Percentiles rank a stretch among this genome's conserved stretches.
Evolutionary conservation across 139 green algal genomes (phyloP).

Genomic region (Picochlorum sp.): DNA sequence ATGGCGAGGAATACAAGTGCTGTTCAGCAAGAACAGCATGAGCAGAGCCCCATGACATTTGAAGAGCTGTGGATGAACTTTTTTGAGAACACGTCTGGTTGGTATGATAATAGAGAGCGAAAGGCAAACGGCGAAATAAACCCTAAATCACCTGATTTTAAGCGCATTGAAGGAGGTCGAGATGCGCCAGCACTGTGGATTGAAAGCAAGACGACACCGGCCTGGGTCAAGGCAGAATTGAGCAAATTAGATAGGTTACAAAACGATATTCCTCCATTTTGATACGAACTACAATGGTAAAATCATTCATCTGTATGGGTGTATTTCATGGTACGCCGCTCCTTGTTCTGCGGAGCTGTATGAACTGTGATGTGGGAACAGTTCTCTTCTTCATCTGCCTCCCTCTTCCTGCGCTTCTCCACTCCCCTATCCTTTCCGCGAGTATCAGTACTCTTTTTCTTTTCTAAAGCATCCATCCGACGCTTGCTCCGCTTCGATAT

Average conservation of each 20-base stretch:
- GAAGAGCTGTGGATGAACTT: slow-evolving; percentile 22
- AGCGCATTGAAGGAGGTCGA: slow-evolving; percentile 10
- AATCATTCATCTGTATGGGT: neutral
- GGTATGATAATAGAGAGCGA: slow-evolving; percentile 13
- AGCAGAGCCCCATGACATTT: slow-evolving; percentile 1
- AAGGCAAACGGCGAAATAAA: slow-evolving; percentile 11
- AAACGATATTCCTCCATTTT: slow-evolving; percentile 9
- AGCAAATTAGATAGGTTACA: slow-evolving; percentile 6
- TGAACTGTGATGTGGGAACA: too few relatives aligned
- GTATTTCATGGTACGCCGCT: too few relatives aligned
- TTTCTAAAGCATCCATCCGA: too few relatives aligned
- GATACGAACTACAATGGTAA: neutral
- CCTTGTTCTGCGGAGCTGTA: too few relatives aligned
- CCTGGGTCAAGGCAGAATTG: slow-evolving; percentile 22
- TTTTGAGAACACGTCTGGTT: slow-evolving; percentile 9
- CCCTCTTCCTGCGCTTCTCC: too few relatives aligned
- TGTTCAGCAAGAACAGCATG: slow-evolving; percentile 14
- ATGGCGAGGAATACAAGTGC: neutral
- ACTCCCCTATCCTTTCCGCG: too few relatives aligned
- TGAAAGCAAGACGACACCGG: slow-evolving; percentile 9
- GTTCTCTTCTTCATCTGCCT: too few relatives aligned
- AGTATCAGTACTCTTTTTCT: too few relatives aligned
- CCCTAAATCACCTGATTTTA: slow-evolving; percentile 21
- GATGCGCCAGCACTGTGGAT: slow-evolving; percentile 26
- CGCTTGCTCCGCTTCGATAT: neutral